Base-by-base conservation (phyloP, 257 asterid species). In the Jacaranda mimosifolia region DNA sequence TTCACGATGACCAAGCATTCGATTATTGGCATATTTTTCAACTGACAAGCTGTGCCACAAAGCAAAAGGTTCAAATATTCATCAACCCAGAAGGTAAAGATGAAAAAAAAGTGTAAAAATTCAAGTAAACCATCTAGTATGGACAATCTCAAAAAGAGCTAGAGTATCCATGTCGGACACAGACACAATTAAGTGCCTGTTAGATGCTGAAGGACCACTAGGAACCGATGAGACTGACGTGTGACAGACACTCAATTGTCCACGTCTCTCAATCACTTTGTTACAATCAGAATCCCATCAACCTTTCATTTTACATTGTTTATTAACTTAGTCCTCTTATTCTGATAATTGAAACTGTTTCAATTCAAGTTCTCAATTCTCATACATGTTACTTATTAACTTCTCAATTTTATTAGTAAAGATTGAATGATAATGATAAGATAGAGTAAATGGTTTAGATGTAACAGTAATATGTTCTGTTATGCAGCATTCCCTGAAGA, bases 1-100 rank as follows among this genome's bases (percentile, higher is more conserved):
- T 73, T 89, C 90, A 42, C 94, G 88, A 36, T 72, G 84, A 35
- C 97, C 95, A 81, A 91, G 97, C 97, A 91, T 91, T 43, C 32
- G 78, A 67, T 89, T 91, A 56, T 87, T 63, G 51, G 97, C 93
- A 84, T 86, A 82, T 74, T 84, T 89, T 78, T 91, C 87, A 60
- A 87, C 94, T 18, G 97, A 83, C 82, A 87, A 42, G 65, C 97
- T 91, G 90, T 35, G 39, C 72, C 58, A 82, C 8, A 72, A 21
- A 80, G 4, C 65, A 74, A 58, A n/a, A 68, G 13, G 21, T 1
- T 59, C 39, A 68, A 53, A 55, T 35, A 17, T 9, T 13, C 73
- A 64, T 43, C 53, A 49, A 21, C 64, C 26, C 18, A 32, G 65
- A 26, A 59, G 9, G 65, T 53, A 15, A n/a, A 15, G 59, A 8